Conservation (phyloP, 805 yeast species). For the Candida argentea region DNA sequence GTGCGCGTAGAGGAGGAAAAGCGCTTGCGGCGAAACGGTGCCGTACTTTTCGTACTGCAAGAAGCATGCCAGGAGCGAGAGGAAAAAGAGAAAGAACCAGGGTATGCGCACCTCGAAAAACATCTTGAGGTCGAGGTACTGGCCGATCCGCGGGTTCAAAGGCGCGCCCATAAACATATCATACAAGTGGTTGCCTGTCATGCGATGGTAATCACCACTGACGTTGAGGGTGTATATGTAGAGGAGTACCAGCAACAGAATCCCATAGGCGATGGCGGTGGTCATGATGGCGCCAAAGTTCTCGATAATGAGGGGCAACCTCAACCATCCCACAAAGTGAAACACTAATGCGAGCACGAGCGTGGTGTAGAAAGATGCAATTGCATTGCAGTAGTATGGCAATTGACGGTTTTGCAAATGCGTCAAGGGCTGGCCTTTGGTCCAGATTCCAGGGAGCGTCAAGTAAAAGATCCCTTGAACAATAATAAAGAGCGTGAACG, state of each 20-base stretch:
- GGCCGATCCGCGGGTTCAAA: constrained; percentile 89
- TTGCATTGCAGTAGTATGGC: constrained; percentile 90
- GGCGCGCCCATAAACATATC: constrained; percentile 98
- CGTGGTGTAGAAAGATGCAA: constrained; percentile 70
- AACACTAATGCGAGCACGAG: constrained; percentile 46
- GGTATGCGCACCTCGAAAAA: constrained; percentile 96
- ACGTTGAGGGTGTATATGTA: constrained; percentile 59
- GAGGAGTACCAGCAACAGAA: constrained; percentile 53
- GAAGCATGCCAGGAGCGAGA: constrained; percentile 62
- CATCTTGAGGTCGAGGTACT: constrained; percentile 82
- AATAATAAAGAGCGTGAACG: constrained; percentile 61
- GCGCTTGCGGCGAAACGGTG: constrained; percentile 63
- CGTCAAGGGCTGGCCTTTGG: constrained; percentile 85
- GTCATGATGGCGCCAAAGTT: constrained; percentile 89
- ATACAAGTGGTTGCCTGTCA: constrained; percentile 86
- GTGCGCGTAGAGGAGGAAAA: constrained; percentile 68
- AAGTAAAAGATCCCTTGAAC: constrained; percentile 69
- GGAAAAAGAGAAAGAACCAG: constrained; percentile 83
- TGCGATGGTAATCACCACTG: constrained; percentile 71
- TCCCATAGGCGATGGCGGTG: constrained; percentile 76
- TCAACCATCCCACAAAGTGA: constrained; percentile 69
- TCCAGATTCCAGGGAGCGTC: constrained; percentile 87
- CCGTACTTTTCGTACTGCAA: constrained; percentile 82
- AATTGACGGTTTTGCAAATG: constrained; percentile 74
- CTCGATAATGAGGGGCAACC: constrained; percentile 65